Conservation (phyloP, 2,329 filamentous ascomycete genomes). For the Aurifilum marmelostoma region DNA sequence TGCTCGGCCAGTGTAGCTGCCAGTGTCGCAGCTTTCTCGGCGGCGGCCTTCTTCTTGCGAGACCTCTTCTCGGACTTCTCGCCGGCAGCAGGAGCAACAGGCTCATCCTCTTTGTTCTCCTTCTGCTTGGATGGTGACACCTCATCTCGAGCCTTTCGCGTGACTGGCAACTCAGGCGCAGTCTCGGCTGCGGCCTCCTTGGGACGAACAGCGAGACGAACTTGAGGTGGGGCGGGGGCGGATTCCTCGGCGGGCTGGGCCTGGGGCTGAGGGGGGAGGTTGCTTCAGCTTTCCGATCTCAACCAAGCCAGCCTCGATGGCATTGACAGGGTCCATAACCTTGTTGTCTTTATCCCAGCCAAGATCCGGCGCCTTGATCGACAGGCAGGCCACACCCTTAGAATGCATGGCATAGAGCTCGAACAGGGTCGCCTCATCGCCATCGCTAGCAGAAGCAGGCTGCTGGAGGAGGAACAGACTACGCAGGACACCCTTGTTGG, state of each 20-base stretch:
- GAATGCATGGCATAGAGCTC: constrained; percentile 98
- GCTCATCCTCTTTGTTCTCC: constrained; percentile 55
- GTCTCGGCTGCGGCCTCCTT: constrained; percentile 35
- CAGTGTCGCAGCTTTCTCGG: constrained; percentile 41
- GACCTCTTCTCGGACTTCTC: constrained; percentile 67
- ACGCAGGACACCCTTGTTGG: constrained; percentile 81
- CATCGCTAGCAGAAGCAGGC: constrained; percentile 64
- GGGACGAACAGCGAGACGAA: constrained; percentile 40
- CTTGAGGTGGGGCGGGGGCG: constrained; percentile 32
- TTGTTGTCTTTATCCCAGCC: constrained; percentile 93
- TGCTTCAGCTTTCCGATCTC: constrained; percentile 71
- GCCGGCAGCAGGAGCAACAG: constrained; percentile 38
- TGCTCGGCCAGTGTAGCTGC: constrained; percentile 49
- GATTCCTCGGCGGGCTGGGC: constrained; percentile 43
- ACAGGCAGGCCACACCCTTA: constrained; percentile 89
- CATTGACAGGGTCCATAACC: constrained; percentile 78
- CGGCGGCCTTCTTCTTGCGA: constrained; percentile 70
- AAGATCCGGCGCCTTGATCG: constrained; percentile 84
- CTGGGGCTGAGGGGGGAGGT: constrained; percentile 49
- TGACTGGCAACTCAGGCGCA: constrained; percentile 32
- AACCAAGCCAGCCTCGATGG: constrained; percentile 73
- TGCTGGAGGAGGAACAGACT: constrained; percentile 86
- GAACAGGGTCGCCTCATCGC: constrained; percentile 77
- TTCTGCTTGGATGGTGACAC: constrained; percentile 44
- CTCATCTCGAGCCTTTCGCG: constrained; percentile 38